phyloP scores from a whole-genome alignment of 2,329 filamentous ascomycete species.

The Cryphonectria radicalis region DNA sequence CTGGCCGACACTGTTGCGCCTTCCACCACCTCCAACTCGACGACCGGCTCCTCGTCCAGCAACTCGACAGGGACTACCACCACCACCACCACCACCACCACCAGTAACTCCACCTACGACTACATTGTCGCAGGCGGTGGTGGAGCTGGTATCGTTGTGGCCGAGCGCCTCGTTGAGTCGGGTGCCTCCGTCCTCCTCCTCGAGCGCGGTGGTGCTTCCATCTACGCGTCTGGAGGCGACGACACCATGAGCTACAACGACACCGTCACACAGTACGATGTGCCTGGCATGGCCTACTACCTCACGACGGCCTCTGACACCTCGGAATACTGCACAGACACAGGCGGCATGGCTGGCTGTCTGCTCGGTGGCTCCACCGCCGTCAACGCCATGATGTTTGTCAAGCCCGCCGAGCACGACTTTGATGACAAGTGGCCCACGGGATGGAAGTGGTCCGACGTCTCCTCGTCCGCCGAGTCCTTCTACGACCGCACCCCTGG shows the following conservation, averaged over 20 bases:
- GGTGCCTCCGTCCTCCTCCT: constrained; percentile 44
- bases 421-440: constrained; percentile 39
- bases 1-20: not conserved
- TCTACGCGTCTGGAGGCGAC: constrained; percentile 39
- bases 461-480: constrained; percentile 34
- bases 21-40: not conserved
- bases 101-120: constrained; percentile 44
- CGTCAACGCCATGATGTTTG: constrained; percentile 43
- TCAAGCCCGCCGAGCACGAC: constrained; percentile 39
- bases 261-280: constrained; percentile 39
- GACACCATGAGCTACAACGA: constrained; percentile 40
- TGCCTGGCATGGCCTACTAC: constrained; percentile 37
- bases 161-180: constrained; percentile 43
- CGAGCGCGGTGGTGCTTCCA: constrained; percentile 43
- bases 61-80: constrained; percentile 28
- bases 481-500: constrained; percentile 37
- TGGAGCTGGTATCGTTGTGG: constrained; percentile 42
- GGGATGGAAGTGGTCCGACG: constrained; percentile 38
- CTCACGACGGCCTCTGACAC: constrained; percentile 32
- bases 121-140: constrained; percentile 47
- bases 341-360: constrained; percentile 41
- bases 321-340: constrained; percentile 42
- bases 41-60: not conserved
- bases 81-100: constrained; percentile 35
- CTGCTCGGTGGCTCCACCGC: constrained; percentile 43